Evolutionary conservation across 805 yeast genomes (phyloP).

Genomic region (Blastobotrys americana): DNA sequence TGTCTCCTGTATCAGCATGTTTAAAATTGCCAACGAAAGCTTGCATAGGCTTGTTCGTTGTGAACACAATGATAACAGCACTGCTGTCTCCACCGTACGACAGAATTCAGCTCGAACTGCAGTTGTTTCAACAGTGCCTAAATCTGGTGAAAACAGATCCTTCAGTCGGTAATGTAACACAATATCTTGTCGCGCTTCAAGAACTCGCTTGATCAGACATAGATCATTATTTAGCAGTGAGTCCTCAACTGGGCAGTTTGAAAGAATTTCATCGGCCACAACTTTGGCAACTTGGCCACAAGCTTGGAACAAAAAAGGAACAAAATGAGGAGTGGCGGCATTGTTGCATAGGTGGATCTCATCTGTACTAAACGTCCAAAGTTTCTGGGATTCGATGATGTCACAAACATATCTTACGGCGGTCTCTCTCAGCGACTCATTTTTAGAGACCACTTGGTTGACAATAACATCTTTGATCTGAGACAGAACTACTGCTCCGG

Average conservation of each 20-base stretch:
- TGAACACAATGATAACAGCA: constrained; percentile 45
- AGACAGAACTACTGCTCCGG: neutral
- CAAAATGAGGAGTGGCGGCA: neutral
- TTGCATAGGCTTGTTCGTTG: constrained; percentile 45
- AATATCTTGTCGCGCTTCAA: constrained; percentile 34
- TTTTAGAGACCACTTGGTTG: neutral
- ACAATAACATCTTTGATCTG: neutral
- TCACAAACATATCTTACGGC: constrained; percentile 1
- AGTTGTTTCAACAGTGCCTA: constrained; percentile 24
- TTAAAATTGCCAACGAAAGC: constrained; percentile 38
- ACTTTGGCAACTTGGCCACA: constrained; percentile 5
- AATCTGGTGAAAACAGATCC: constrained; percentile 21
- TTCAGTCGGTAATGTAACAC: constrained; percentile 25
- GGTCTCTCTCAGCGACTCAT: constrained; percentile 5
- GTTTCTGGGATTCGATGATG: neutral
- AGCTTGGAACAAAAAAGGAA: neutral
- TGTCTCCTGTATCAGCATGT: constrained; percentile 25
- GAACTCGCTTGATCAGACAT: constrained; percentile 26
- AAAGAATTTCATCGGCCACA: constrained; percentile 12
- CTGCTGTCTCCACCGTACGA: constrained; percentile 43
- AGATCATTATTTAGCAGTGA: constrained; percentile 5
- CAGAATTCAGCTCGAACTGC: constrained; percentile 29
- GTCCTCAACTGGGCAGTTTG: neutral
- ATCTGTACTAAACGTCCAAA: neutral
- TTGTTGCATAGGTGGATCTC: neutral